Base-by-base conservation (phyloP, 352 stramenopile species). In the Elongisporangium undulatum region DNA sequence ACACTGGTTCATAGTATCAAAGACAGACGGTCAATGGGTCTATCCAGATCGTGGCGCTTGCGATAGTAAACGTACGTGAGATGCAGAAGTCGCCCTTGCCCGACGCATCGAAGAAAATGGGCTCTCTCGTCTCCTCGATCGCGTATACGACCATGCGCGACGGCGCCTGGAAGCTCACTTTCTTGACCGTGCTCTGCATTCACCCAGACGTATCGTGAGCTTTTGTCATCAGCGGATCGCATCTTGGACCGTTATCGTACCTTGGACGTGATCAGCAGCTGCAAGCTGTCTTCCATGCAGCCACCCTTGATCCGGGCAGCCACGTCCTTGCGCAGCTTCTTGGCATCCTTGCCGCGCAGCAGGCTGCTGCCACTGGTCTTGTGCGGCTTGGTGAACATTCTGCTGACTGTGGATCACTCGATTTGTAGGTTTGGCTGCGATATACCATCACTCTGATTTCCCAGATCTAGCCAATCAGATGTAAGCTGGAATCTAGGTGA, bases 321-420 rank as follows among this genome's bases (percentile, higher is more conserved):
- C 13, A 89, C 65, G 50, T 92, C 81, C 48, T 79, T 77, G 49
- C 82, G 82, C 39, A 95, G 71, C 69, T 93, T 95, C 76, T 93
- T 95, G 63, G 75, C 75, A 62, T 95, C 85, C 66, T 95, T 95
- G 62, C 80, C 81, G 72, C 90, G 91, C 48, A 95, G 75, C 70
- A 92, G 69, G 56, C 75, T 83, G 60, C 82, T 95, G 61, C 83
- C 82, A 58, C 80, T 92, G 56, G 75, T 68, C 74, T 92, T 92
- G 39, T 75, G 68, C 55, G 82, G 58, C 69, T 95, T 95, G 55
- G 74, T 74, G 62, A 95, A 95, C 85, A 95, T 95, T 34, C 16
- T 68, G 24, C n/a, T n/a, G 12, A 50, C 23, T 26, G 23, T 9
- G n/a, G 62, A 45, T 59, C 63, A 69, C 13, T 56, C 29, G 29